Evolutionary conservation across 2,329 filamentous ascomycete genomes (phyloP).

Genomic region (Colletotrichum magnum): DNA sequence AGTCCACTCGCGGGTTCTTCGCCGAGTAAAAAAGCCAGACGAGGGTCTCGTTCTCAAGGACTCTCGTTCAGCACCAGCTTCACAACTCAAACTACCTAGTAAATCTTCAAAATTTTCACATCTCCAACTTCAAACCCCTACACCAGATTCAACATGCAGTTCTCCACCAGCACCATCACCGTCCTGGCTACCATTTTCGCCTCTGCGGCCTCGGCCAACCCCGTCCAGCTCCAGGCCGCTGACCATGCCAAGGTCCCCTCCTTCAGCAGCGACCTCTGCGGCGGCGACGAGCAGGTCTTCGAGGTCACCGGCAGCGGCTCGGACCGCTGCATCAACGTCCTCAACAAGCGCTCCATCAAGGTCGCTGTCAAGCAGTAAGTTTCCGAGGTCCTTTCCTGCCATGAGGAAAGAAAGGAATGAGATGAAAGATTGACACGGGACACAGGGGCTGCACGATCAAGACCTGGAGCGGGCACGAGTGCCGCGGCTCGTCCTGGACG

Average conservation of each 20-base stretch:
- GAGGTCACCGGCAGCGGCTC: constrained; percentile 21
- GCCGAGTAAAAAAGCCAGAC: not conserved
- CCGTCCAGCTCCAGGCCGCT: constrained; percentile 2
- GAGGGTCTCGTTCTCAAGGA: not conserved
- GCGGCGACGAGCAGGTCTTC: not conserved
- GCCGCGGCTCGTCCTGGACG: not conserved
- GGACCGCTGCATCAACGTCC: constrained; percentile 10
- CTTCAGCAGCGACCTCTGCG: constrained; percentile 24
- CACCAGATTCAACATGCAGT: not conserved
- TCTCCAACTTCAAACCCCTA: too few species aligned
- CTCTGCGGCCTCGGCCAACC: not conserved
- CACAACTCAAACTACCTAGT: not conserved
- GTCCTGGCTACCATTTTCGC: not conserved
- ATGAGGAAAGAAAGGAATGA: not conserved
- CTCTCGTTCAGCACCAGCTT: not conserved
- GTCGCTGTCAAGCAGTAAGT: constrained; percentile 13
- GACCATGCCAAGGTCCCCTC: constrained; percentile 25
- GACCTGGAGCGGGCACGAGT: constrained; percentile 9
- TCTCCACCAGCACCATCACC: fast-evolving
- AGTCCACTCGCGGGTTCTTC: not conserved
- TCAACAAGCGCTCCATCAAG: constrained; percentile 17
- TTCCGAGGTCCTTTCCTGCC: too few species aligned
- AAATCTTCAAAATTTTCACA: not conserved
- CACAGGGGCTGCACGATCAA: constrained; percentile 20
- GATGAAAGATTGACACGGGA: too few species aligned